Percentiles rank a stretch among this genome's conserved stretches.
These are phyloP conservation scores for Penicillium fuscoglaucum DNA, from an alignment of 2,329 filamentous ascomycete species.

Conservation along the genomic window DNA sequence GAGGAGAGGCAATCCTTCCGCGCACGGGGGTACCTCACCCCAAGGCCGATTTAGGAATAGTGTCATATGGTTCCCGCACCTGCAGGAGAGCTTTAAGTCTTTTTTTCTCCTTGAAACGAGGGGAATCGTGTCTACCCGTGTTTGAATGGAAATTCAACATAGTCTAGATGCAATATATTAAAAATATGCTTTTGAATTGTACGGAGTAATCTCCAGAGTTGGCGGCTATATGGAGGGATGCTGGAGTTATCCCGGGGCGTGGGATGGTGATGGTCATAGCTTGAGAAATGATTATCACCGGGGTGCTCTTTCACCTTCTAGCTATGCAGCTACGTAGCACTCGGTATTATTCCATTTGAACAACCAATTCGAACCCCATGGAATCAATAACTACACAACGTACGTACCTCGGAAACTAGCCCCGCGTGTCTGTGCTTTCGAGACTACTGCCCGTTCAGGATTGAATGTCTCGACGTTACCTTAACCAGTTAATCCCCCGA, in stretches of 20 bases:
- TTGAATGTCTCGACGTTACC: neutral
- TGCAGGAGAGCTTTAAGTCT: conserved; percentile 19
- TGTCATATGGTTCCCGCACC: conserved; percentile 17
- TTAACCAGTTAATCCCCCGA: neutral
- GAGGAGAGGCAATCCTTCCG: neutral
- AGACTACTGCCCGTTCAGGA: neutral
- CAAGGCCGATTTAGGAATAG: conserved; percentile 7
- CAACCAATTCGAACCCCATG: conserved; percentile 14
- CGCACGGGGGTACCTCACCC: conserved; percentile 3
- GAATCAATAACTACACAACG: conserved; percentile 1
- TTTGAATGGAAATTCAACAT: neutral
- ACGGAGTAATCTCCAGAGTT: neutral
- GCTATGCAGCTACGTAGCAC: neutral
- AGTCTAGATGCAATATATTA: neutral
- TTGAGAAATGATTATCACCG: neutral
- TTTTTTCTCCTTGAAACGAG: conserved; percentile 16
- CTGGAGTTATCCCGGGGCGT: neutral
- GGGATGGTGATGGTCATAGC: neutral
- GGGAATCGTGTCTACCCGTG: conserved; percentile 1
- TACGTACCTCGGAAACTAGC: neutral
- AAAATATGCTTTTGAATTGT: neutral
- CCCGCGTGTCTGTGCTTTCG: conserved; percentile 7
- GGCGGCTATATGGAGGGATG: neutral
- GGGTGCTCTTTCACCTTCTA: neutral
- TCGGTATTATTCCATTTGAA: neutral